Evolutionary conservation across 2,329 filamentous ascomycete species (phyloP), one percentile per base, ranked within the genome.

Genomic region (Fusarium sp.): DNA sequence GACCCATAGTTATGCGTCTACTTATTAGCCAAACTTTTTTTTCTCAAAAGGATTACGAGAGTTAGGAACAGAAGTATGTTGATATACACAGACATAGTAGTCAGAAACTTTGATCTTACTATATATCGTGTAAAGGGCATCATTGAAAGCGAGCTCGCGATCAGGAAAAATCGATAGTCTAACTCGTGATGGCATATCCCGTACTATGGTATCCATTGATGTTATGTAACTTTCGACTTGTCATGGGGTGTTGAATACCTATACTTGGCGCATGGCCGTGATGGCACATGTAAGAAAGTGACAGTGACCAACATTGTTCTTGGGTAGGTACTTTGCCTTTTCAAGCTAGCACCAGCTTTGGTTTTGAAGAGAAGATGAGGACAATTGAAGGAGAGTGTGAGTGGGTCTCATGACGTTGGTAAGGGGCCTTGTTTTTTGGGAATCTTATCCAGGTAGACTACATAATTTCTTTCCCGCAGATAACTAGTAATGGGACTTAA

Each of bases 401-500:
- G 66, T 73, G 71, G 71, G 49, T n/a, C 40, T 46, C 49, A 74
- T 74, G 71, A 73, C 71, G 71, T 72, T 67, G 46, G 35, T 53
- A 60, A 67, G 71, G 71, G 71, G 54, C 28, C 40, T 32, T 54
- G 12, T 40, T 52, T n/a, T 37, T 52, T 37, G 60, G 60, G 40
- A 38, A 68, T 58, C 57, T 53, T 71, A 71, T 71, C 65, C 66
- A 32, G 25, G 19, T 49, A 49, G 30, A 38, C 43, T 46, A n/a
- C 38, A 30, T 46, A 70, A 66, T 66, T 59, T 73, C 65, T 42
- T 71, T 47, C 43, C 40, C 47, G 46, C 21, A 67, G 52, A 43
- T 37, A 66, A 25, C 23, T 21, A 37, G 64, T 43, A 43, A 30
- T 40, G 63, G 52, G 46, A 47, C 44, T 30, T 18, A 59, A 50